A percentile compares a stretch with the other conserved stretches of the same genome.
Conservation (phyloP, 2,329 filamentous ascomycete genomes). For the Colletotrichum godetiae region DNA sequence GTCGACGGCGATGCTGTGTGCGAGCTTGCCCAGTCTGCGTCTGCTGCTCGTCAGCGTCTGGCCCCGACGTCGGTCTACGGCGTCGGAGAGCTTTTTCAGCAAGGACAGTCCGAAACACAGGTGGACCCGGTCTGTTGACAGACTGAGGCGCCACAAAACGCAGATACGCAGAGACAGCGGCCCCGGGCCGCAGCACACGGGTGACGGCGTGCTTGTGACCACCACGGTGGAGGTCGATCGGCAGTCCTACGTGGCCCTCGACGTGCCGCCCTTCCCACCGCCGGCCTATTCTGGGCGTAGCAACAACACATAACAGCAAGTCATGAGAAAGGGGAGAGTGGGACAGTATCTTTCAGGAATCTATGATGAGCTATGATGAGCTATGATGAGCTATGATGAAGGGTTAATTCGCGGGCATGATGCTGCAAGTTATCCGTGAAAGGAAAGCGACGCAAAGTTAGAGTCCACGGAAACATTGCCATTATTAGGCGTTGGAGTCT, state of each 20-base stretch:
- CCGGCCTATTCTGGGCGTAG: neutral
- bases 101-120: neutral
- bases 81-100: neutral
- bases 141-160: neutral
- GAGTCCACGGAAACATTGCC: no score
- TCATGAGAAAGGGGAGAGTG: no score
- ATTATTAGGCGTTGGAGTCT: no score
- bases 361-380: no score
- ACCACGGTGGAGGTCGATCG: constrained; percentile 6
- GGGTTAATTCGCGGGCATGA: no score
- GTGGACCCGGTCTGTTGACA: neutral
- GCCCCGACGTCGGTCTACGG: neutral
- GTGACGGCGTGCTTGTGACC: neutral
- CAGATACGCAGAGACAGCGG: neutral
- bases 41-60: neutral
- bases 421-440: no score
- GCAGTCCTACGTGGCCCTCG: neutral
- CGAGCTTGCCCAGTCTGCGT: neutral
- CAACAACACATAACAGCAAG: no score
- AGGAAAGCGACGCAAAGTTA: no score
- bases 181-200: neutral
- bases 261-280: neutral
- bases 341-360: no score
- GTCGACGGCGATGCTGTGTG: constrained; percentile 8
- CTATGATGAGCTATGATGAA: no score